phyloP scores from a whole-genome alignment of 257 asterid species.

The Forsythia viridissima region DNA sequence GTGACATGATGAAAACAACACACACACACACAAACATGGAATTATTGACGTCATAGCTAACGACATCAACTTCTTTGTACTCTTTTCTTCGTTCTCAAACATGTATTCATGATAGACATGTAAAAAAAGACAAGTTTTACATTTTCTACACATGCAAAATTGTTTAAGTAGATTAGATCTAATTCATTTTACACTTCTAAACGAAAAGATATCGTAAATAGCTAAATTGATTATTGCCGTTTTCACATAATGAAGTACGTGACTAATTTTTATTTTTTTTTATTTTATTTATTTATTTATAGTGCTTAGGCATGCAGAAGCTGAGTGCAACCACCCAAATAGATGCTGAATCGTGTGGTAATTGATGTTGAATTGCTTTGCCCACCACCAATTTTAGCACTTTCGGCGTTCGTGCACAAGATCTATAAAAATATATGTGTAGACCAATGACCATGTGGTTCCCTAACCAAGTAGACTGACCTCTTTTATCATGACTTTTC shows the following conservation, averaged over 20 bases:
- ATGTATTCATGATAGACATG: neutral
- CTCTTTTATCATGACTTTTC: neutral
- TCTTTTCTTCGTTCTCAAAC: no score
- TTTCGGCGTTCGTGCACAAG: constrained; percentile 11
- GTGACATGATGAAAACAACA: neutral
- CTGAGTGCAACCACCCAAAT: neutral
- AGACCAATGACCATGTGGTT: neutral
- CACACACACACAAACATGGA: neutral
- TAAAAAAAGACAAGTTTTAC: neutral
- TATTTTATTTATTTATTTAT: no score
- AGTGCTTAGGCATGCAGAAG: neutral
- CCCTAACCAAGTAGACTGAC: neutral
- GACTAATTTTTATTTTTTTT: neutral
- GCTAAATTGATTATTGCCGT: neutral
- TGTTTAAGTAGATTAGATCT: no score
- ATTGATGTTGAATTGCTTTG: neutral
- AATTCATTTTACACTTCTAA: no score
- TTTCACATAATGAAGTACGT: neutral
- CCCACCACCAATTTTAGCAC: neutral
- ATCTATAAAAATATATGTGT: neutral
- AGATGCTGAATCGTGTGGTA: neutral
- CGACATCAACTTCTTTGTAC: no score
- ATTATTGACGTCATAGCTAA: no score
- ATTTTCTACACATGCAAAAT: no score
- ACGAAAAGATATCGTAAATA: neutral